Evolutionary conservation across 106 monocot species (phyloP).

Genomic region (Amphibolis antarctica): DNA sequence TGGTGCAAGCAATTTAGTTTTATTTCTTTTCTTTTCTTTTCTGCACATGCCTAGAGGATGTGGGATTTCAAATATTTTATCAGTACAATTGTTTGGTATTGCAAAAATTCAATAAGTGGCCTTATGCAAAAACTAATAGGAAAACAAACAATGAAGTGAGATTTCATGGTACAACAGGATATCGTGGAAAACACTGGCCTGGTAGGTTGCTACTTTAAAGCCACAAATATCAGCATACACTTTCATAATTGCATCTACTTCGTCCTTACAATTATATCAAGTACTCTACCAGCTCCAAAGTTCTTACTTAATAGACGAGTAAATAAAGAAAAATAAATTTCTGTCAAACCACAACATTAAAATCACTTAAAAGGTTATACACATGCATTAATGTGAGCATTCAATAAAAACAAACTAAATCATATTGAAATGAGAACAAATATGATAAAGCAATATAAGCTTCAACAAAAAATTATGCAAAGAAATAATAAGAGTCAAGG

Average conservation of each 20-base stretch:
- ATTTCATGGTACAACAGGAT: background rate
- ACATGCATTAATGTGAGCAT: no score
- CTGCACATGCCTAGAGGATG: background rate
- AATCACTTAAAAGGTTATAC: no score
- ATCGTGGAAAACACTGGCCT: background rate
- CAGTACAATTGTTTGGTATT: background rate
- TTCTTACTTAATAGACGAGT: background rate
- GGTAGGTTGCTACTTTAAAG: no score
- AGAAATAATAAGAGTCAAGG: background rate
- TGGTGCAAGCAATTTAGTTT: conserved; percentile 15
- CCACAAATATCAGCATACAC: background rate
- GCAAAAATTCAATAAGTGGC: background rate
- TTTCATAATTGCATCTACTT: background rate
- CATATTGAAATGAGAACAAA: background rate
- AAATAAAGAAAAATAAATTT: background rate
- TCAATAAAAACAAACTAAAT: background rate
- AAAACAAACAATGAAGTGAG: background rate
- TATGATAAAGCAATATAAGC: background rate
- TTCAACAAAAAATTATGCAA: background rate
- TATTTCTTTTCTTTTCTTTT: background rate
- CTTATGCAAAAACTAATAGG: background rate
- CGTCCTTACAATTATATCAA: background rate
- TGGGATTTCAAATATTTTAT: background rate
- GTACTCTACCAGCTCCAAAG: background rate
- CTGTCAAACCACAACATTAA: background rate